A percentile compares a stretch with the other conserved stretches of the same genome.
These are phyloP conservation scores for Mycosphaerella arachidis DNA, from an alignment of 2,329 filamentous ascomycete species.

Conservation along the genomic window DNA sequence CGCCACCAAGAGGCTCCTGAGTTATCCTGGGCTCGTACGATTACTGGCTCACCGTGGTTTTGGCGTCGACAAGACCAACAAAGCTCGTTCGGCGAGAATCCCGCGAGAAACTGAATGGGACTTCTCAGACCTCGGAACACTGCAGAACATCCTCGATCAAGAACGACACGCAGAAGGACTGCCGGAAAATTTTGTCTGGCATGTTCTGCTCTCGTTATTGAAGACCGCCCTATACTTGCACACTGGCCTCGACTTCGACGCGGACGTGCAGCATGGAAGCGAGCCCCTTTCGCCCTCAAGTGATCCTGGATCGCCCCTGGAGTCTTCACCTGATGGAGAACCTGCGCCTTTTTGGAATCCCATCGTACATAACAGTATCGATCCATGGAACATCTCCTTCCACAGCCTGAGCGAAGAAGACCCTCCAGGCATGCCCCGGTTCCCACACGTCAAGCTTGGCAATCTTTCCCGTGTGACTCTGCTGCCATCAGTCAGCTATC, in stretches of 20 bases:
- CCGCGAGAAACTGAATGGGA: conserved; percentile 5
- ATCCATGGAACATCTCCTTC: conserved; percentile 32
- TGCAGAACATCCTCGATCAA: conserved; percentile 4
- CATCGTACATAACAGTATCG: conserved; percentile 37
- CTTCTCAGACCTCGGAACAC: conserved; percentile 5
- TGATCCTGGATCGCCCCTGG: not conserved
- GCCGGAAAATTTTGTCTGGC: conserved; percentile 14
- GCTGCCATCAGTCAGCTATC: not conserved
- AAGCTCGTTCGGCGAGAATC: not conserved
- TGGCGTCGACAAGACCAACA: not conserved
- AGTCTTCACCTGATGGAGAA: not conserved
- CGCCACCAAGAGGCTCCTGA: not conserved
- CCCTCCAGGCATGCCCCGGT: not conserved
- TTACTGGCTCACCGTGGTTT: not conserved
- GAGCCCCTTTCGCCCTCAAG: not conserved
- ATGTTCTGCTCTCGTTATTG: conserved; percentile 9
- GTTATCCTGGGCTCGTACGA: not conserved
- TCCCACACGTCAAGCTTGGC: conserved; percentile 11
- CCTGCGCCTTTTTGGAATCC: not conserved
- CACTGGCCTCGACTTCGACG: not conserved
- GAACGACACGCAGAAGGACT: conserved; percentile 6
- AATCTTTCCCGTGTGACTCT: conserved; percentile 7
- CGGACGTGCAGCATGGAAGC: not conserved
- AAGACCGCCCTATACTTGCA: conserved; percentile 7
- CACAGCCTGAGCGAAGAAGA: not conserved